phyloP scores from a whole-genome alignment of 2,329 filamentous ascomycete species.

The Fusarium pseudocircinatum region DNA sequence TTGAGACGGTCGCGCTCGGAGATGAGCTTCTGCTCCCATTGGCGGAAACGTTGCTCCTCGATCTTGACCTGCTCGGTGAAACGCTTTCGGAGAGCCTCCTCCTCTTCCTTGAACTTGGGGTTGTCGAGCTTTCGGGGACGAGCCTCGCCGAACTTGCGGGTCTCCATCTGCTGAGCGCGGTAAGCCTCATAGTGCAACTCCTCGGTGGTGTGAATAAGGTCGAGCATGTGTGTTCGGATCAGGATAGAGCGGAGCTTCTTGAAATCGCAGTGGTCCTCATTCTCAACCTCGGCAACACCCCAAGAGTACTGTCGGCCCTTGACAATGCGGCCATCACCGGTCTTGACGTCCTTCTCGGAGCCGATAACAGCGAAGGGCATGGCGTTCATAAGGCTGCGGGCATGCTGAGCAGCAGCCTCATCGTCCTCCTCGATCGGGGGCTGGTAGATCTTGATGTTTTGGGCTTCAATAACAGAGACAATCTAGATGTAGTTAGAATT shows the following conservation, averaged over 20 bases:
- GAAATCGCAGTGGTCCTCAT: conserved; percentile 99
- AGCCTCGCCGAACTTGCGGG: conserved; percentile 97
- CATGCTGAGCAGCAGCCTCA: conserved; percentile 93
- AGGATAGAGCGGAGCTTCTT: conserved; percentile 99
- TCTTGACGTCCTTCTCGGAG: conserved; percentile 99
- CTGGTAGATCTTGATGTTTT: conserved; percentile 99
- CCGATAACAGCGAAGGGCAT: conserved; percentile 99
- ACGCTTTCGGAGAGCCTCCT: conserved; percentile 96
- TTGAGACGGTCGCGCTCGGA: conserved; percentile 98
- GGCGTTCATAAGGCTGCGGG: conserved; percentile 90
- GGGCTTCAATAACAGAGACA: conserved; percentile 92
- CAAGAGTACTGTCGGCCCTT: conserved; percentile 99
- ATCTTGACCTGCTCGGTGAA: conserved; percentile 99
- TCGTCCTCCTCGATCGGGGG: conserved; percentile 98
- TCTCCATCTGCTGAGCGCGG: conserved; percentile 99
- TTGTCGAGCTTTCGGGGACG: conserved; percentile 98
- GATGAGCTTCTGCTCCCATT: conserved; percentile 99
- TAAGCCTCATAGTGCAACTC: conserved; percentile 99
- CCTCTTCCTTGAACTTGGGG: conserved; percentile 99
- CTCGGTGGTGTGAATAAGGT: conserved; percentile 99
- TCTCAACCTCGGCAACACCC: conserved; percentile 99
- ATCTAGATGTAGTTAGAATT: conserved; percentile 67
- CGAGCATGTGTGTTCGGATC: conserved; percentile 99
- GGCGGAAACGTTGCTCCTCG: conserved; percentile 98
- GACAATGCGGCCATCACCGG: conserved; percentile 92